phyloP scores from a whole-genome alignment of 2,329 filamentous ascomycete genomes.

The Orbilia javanica region DNA sequence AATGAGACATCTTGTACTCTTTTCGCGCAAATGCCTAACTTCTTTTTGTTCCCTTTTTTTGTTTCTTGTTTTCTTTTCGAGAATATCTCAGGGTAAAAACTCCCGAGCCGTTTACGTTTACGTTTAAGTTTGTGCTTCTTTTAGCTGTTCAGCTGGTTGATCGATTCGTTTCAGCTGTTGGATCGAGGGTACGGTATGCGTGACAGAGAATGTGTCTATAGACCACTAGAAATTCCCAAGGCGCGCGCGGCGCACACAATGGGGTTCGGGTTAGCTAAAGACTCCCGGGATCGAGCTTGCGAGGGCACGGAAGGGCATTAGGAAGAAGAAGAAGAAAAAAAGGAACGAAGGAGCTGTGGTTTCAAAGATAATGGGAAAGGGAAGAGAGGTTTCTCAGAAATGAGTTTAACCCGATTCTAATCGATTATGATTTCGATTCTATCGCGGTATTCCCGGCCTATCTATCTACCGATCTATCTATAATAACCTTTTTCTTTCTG shows the following conservation, averaged over 20 bases:
- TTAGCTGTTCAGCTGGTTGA: conserved; percentile 18
- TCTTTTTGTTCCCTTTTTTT: not conserved
- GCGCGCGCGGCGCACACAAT: not conserved
- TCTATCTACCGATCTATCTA: not conserved
- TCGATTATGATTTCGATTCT: no score
- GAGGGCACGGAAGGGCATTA: no score
- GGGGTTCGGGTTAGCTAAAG: conserved; percentile 30
- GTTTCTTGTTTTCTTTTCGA: conserved; percentile 1
- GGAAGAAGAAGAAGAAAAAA: conserved; percentile 7
- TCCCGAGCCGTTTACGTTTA: conserved; percentile 7
- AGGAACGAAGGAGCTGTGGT: not conserved
- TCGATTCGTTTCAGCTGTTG: not conserved
- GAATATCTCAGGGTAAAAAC: not conserved
- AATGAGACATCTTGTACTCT: conserved; percentile 52
- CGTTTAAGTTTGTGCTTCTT: not conserved
- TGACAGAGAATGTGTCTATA: conserved; percentile 12
- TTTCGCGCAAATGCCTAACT: no score
- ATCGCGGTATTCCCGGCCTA: conserved; percentile 5
- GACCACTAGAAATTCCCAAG: not conserved
- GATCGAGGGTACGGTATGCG: conserved; percentile 4
- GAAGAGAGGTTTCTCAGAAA: not conserved
- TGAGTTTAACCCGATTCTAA: not conserved
- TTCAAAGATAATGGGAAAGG: not conserved
- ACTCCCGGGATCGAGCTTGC: not conserved
- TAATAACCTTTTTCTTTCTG: not conserved